Base-by-base conservation (phyloP, 139 green algal species). In the Chlamydomonas asymmetrica region DNA sequence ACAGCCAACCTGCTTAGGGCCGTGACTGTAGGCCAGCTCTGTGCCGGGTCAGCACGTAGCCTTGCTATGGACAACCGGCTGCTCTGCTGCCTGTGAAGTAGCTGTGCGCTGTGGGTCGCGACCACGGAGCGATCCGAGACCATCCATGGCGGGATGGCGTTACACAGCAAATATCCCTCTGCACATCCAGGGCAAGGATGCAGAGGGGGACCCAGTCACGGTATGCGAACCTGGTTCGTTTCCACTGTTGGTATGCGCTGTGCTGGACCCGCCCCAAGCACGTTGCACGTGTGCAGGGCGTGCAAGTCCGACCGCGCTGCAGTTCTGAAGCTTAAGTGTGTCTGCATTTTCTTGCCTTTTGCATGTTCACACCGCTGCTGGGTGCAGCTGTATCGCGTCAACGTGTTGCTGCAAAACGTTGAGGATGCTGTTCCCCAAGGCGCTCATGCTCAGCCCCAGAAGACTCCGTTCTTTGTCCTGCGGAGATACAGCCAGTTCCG, bases 401-500 rank as follows among this genome's bases (percentile, higher is more conserved):
- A 90, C 35, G 76, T 90, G 3, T 70, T 90, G 6, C 45, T 87
- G 20, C 85, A 87, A 34, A 61, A 80, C n/a, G 18, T 69, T 5
- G 76, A 66, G 29, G 31, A 35, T 0, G 50, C 81, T 35, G 75
- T 74, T 3, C 25, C 23, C 38, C 35, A 29, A 2, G 32, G 27
- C 10, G 22, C 29, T 31, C 1, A 27, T 38, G 31, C 61, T 29
- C 10, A 52, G 31, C 5, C 62, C 50, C 67, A 59, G 1, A 60
- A 57, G 16, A 66, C 84, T 0, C 84, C 81, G 2, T 87, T 88
- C 69, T 90, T 90, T 31, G 85, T 90, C 48, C 76, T 90, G 63
- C 74, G 85, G 20, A 41, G 85, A 3, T 90, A 90, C 74, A 83
- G 56, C 52, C 85, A 90, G 56, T 90, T 90, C 70, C 70, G 85